These are phyloP conservation scores for Endocladia muricata DNA, from an alignment of 31 red algal genomes.

Conservation along the genomic window DNA sequence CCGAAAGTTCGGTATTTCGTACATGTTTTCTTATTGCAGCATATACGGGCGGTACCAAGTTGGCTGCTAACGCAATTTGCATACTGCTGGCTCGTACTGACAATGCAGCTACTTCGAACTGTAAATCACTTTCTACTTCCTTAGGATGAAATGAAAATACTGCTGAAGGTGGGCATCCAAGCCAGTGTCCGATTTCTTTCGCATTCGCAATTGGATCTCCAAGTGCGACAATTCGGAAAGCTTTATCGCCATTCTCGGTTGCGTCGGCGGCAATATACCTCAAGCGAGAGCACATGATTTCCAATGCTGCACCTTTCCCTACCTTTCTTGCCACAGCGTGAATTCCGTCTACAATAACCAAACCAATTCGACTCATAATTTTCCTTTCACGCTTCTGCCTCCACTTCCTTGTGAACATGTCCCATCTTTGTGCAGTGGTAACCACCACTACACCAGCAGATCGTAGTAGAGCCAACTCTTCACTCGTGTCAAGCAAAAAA, in stretches of 20 bases:
- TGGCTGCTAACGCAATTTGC: constrained; percentile 29
- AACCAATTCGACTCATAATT: constrained; percentile 42
- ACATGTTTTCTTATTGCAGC: constrained; percentile 47
- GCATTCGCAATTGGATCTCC: constrained; percentile 73
- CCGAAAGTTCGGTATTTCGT: background rate
- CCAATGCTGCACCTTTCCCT: constrained; percentile 48
- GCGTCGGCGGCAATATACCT: constrained; percentile 68
- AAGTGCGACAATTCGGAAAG: constrained; percentile 72
- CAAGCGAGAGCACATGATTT: constrained; percentile 65
- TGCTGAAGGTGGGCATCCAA: constrained; percentile 60
- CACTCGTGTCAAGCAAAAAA: constrained; percentile 28
- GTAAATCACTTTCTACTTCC: constrained; percentile 18
- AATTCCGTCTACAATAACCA: constrained; percentile 70
- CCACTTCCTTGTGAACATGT: constrained; percentile 82
- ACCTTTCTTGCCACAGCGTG: constrained; percentile 42
- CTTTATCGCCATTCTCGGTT: constrained; percentile 12
- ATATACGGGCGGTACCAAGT: constrained; percentile 53
- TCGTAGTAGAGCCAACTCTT: constrained; percentile 36
- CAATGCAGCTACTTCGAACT: constrained; percentile 13
- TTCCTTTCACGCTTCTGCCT: constrained; percentile 67
- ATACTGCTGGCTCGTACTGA: constrained; percentile 16
- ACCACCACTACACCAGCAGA: constrained; percentile 62
- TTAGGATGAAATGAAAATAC: constrained; percentile 79
- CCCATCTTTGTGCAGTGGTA: constrained; percentile 74
- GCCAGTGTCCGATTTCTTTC: constrained; percentile 81